Evolutionary conservation across 2,329 filamentous ascomycete species (phyloP).

Genomic region (Sphaerulina populicola): DNA sequence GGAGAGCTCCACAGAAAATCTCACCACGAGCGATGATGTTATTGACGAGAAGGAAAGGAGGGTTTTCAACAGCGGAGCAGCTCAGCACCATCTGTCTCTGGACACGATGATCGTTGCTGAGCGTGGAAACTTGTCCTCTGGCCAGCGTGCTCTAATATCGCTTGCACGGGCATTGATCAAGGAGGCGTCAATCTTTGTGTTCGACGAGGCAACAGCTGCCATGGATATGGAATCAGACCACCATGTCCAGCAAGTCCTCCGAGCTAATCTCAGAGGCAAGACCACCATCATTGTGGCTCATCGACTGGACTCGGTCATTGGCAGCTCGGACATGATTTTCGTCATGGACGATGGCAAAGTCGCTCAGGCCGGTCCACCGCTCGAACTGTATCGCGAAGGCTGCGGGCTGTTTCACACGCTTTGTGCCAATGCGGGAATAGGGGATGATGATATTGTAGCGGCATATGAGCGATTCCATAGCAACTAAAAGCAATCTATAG

Average conservation of each 20-base stretch:
- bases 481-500: neutral
- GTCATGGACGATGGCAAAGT: constrained; percentile 61
- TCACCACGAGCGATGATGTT: neutral
- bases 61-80: neutral
- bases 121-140: neutral
- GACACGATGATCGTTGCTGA: neutral
- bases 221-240: constrained; percentile 40
- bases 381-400: constrained; percentile 46
- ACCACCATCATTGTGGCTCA: constrained; percentile 72
- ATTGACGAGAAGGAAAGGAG: neutral
- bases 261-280: constrained; percentile 35
- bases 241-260: constrained; percentile 37
- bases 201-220: constrained; percentile 42
- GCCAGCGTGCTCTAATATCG: neutral
- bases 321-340: constrained; percentile 69
- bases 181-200: constrained; percentile 19
- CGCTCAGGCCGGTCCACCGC: constrained; percentile 53
- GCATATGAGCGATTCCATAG: constrained; percentile 9
- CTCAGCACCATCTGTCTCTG: neutral
- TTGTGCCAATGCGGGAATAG: constrained; percentile 30
- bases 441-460: constrained; percentile 30
- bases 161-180: neutral
- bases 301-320: constrained; percentile 60
- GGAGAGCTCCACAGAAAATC: neutral
- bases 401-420: constrained; percentile 29